These are phyloP conservation scores for Periconia sp. DNA, from an alignment of 2,329 filamentous ascomycete species.

Conservation along the genomic window DNA sequence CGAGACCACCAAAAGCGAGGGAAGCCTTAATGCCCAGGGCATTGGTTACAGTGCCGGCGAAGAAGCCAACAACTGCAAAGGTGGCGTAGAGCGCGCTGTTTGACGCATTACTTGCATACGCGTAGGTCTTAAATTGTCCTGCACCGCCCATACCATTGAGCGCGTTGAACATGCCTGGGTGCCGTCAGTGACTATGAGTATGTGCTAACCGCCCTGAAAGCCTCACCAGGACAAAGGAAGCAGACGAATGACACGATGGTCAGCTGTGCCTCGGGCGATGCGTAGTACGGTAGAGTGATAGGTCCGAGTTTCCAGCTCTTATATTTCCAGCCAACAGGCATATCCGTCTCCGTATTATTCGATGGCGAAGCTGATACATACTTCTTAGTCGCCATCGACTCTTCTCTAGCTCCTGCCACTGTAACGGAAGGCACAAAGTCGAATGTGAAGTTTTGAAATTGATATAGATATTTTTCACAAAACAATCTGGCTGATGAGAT, in stretches of 20 bases:
- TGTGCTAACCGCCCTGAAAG: not conserved
- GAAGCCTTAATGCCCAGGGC: conserved; percentile 67
- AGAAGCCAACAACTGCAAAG: conserved; percentile 64
- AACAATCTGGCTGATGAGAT: no score
- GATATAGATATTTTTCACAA: no score
- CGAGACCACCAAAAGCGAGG: conserved; percentile 69
- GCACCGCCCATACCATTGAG: conserved; percentile 49
- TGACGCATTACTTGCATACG: conserved; percentile 58
- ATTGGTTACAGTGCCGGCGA: conserved; percentile 71
- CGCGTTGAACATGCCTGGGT: conserved; percentile 45
- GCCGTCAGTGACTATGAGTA: not conserved
- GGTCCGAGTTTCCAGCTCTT: conserved; percentile 41
- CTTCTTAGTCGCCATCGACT: no score
- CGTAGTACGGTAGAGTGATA: conserved; percentile 47
- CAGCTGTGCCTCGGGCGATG: conserved; percentile 49
- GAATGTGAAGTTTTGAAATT: no score
- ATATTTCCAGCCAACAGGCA: conserved; percentile 48
- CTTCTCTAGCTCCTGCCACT: no score
- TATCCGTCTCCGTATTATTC: no score
- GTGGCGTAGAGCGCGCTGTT: conserved; percentile 70
- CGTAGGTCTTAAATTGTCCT: conserved; percentile 47
- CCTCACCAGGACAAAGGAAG: conserved; percentile 49
- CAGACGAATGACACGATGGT: conserved; percentile 51
- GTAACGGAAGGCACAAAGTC: no score
- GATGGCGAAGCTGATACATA: no score